Evolutionary conservation across 1,284 basidiomycete species (phyloP), one percentile per base, ranked within the genome.

Genomic region (Fomitopsis palustris): DNA sequence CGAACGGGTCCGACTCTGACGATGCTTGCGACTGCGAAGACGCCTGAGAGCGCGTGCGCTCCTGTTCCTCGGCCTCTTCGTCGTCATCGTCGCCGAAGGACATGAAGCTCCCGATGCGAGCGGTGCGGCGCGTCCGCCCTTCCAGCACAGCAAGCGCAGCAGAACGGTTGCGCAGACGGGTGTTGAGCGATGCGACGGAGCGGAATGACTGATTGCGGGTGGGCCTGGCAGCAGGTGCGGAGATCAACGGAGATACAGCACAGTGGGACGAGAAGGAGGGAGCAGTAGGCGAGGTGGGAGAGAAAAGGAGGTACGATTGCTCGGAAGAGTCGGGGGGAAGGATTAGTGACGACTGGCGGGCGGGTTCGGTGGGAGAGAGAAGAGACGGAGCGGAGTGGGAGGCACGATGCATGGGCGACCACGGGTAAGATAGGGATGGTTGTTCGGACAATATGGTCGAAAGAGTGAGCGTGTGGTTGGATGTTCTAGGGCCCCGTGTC

Each of bases 81-180:
- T 81, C 82, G 39, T 85, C 84, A 64, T 86, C 84, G 59, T 86
- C 85, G 61, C 76, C 81, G 77, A 86, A 79, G 74, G 76, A 83
- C 82, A 88, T 88, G 64, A 87, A 88, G 69, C 86, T 84, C 29
- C 75, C 72, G 61, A 69, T 64, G 54, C 73, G 63, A 29, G 43
- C 54, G 39, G n/a, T 55, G 62, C 0, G 61, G 31, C 9, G 57
- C 23, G 54, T 72, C 19, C 82, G 83, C 9, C 87, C 86, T 64
- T 88, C 87, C 27, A 88, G 78, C 39, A 80, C 77, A 0, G 85
- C 86, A 9, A 88, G 79, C 0, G 87, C 86, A 38, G 83, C 80
- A 58, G 72, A 75, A 1, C 78, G 75, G 58, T 78, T 74, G 43
- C 69, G 71, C 53, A 71, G 71, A 1, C 69, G 71, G 14, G 71